Percentiles rank a stretch among this genome's conserved stretches.
phyloP scores from a whole-genome alignment of 2,329 filamentous ascomycete genomes.

The Colletotrichum cordylinicola region DNA sequence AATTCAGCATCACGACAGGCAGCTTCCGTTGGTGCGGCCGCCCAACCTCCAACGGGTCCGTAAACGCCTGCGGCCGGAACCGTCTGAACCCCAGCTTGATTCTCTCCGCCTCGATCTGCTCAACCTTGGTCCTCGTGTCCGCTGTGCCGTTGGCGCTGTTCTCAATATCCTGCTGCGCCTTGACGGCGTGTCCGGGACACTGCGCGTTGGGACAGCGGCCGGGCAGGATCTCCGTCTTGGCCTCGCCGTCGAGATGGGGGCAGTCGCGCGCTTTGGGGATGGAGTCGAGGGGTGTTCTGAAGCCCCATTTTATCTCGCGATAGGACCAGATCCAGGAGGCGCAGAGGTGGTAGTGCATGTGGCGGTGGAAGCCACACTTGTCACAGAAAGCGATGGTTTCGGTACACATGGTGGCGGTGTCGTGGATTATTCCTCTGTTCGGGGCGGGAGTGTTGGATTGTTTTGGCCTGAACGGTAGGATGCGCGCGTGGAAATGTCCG shows the following conservation, averaged over 20 bases:
- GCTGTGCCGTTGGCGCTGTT: slow-evolving; percentile 53
- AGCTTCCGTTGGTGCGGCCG: slow-evolving; percentile 10
- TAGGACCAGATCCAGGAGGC: slow-evolving; percentile 1
- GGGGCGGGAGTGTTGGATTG: not conserved
- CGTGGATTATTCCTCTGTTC: not conserved
- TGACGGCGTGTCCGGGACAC: slow-evolving; percentile 1
- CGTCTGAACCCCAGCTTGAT: slow-evolving; percentile 8
- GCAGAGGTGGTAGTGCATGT: slow-evolving; percentile 23
- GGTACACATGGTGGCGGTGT: slow-evolving; percentile 17
- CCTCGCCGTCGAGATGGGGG: slow-evolving; percentile 5
- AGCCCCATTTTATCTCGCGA: slow-evolving; percentile 3
- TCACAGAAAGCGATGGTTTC: slow-evolving; percentile 21
- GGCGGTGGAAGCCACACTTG: slow-evolving; percentile 19
- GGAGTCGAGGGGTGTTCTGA: not conserved
- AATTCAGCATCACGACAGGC: not conserved
- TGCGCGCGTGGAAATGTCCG: not conserved
- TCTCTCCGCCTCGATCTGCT: slow-evolving; percentile 76
- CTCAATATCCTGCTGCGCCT: not conserved
- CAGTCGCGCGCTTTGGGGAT: slow-evolving; percentile 15
- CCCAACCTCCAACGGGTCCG: slow-evolving; percentile 11
- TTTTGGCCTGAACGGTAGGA: not conserved
- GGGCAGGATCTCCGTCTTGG: slow-evolving; percentile 8
- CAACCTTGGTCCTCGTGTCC: slow-evolving; percentile 85
- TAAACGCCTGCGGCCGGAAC: not conserved
- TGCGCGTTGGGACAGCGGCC: slow-evolving; percentile 14